Conservation (phyloP, 31 red algal species). For the Bonnemaisonia californica region DNA sequence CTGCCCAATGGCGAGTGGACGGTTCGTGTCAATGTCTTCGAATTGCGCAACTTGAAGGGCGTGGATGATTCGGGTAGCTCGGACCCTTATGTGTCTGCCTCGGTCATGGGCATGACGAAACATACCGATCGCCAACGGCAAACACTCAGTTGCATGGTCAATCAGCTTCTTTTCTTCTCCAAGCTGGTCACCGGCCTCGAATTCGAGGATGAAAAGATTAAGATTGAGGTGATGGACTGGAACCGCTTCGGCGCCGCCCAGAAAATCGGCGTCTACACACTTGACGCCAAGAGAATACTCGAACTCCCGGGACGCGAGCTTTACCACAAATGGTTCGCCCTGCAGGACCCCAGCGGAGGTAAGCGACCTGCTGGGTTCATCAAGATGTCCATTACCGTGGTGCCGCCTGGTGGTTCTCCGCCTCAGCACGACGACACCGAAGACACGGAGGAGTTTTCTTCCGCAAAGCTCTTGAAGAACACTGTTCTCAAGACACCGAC, state of each 20-base stretch:
- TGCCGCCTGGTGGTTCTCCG: constrained; percentile 67
- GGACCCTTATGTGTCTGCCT: constrained; percentile 73
- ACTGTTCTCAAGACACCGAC: constrained; percentile 71
- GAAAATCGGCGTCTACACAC: constrained; percentile 76
- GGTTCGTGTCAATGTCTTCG: constrained; percentile 80
- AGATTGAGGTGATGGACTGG: constrained; percentile 88
- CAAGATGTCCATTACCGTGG: constrained; percentile 87
- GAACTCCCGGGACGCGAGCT: constrained; percentile 67
- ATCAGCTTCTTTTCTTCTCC: constrained; percentile 87
- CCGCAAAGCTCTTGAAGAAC: constrained; percentile 76
- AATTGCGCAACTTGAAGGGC: constrained; percentile 70
- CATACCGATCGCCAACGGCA: constrained; percentile 72
- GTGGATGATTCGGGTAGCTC: constrained; percentile 73
- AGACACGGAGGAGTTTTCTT: constrained; percentile 76
- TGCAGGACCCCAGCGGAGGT: constrained; percentile 69
- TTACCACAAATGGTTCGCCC: constrained; percentile 82
- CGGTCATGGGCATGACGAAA: constrained; percentile 74
- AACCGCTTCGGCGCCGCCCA: constrained; percentile 56
- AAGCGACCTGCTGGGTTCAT: constrained; percentile 81
- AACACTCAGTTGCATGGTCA: constrained; percentile 85
- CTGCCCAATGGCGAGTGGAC: constrained; percentile 91
- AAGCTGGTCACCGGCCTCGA: constrained; percentile 70
- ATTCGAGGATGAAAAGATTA: constrained; percentile 77
- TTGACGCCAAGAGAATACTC: constrained; percentile 77
- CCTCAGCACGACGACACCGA: constrained; percentile 69